A percentile compares a stretch with the other conserved stretches of the same genome.
Conservation (phyloP, 441 rosid species). For the Bruguiera hainesii region DNA sequence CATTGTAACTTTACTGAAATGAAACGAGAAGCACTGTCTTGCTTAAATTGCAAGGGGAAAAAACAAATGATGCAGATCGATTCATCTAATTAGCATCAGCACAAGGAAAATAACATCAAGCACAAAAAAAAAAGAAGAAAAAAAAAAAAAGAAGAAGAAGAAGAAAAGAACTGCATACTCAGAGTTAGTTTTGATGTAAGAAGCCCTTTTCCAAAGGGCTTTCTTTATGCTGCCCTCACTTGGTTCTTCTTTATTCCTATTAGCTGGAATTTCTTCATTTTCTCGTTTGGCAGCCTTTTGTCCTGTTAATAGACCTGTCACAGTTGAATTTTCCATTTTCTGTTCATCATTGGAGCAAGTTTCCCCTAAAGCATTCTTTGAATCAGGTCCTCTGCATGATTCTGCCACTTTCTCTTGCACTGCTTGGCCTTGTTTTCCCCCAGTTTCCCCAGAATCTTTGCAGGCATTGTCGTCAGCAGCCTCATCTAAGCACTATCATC, state of each 20-base stretch:
- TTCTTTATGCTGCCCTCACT: conserved; percentile 48
- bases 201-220: conserved; percentile 55
- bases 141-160: neutral
- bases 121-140: conserved; percentile 6
- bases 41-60: conserved; percentile 6
- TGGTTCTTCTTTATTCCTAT: conserved; percentile 38
- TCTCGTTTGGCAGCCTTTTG: conserved; percentile 32
- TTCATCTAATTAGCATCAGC: conserved; percentile 1
- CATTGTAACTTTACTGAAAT: conserved; percentile 65
- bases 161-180: conserved; percentile 44
- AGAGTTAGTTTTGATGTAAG: conserved; percentile 55
- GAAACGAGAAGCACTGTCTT: conserved; percentile 18
- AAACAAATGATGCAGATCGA: neutral
- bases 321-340: conserved; percentile 75
- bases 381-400: conserved; percentile 36
- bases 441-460: conserved; percentile 42
- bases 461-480: conserved; percentile 38
- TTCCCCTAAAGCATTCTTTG: conserved; percentile 40
- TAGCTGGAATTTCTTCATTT: conserved; percentile 28
- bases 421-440: conserved; percentile 29
- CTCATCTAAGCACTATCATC: conserved; percentile 48
- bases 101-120: neutral
- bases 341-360: conserved; percentile 43
- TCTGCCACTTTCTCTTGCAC: conserved; percentile 34
- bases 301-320: conserved; percentile 60